phyloP scores from a whole-genome alignment of 768 basidiomycete species.

The Mycena belliarum region DNA sequence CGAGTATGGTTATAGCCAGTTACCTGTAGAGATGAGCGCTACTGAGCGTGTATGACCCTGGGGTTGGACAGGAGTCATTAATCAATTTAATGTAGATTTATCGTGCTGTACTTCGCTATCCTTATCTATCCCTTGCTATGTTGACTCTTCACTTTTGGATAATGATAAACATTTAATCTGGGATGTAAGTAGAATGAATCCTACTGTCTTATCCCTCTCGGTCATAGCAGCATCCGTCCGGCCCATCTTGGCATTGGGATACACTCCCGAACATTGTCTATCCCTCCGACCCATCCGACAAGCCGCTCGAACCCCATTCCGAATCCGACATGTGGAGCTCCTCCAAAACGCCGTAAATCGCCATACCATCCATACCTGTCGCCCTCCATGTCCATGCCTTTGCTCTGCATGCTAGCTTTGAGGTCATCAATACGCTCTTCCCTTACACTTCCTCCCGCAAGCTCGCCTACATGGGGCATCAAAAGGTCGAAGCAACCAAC shows the following conservation, averaged over 20 bases:
- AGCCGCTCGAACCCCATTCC: slow-evolving; percentile 95
- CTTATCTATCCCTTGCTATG: not conserved
- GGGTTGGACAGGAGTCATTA: not conserved
- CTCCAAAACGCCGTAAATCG: slow-evolving; percentile 82
- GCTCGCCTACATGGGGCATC: slow-evolving; percentile 84
- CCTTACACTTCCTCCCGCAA: slow-evolving; percentile 89
- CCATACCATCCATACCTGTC: slow-evolving; percentile 68
- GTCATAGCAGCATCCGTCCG: slow-evolving; percentile 71
- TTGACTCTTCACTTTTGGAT: not conserved
- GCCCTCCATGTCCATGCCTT: slow-evolving; percentile 39
- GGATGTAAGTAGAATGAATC: no score
- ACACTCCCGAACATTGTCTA: slow-evolving; percentile 91
- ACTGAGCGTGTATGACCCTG: slow-evolving; percentile 11
- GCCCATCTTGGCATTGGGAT: slow-evolving; percentile 91
- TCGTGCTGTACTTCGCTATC: slow-evolving; percentile 7
- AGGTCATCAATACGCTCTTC: slow-evolving; percentile 69
- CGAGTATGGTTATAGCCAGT: slow-evolving; percentile 61
- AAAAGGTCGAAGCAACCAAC: slow-evolving; percentile 97
- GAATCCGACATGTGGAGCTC: slow-evolving; percentile 92
- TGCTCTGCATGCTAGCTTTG: slow-evolving; percentile 46
- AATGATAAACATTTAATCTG: no score
- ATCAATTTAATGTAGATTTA: slow-evolving; percentile 7
- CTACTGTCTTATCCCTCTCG: not conserved
- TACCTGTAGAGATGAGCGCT: slow-evolving; percentile 68
- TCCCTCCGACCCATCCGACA: slow-evolving; percentile 82